Base-by-base conservation (phyloP, 1,139 yeast genomes). In the Geotrichum armillariae region DNA sequence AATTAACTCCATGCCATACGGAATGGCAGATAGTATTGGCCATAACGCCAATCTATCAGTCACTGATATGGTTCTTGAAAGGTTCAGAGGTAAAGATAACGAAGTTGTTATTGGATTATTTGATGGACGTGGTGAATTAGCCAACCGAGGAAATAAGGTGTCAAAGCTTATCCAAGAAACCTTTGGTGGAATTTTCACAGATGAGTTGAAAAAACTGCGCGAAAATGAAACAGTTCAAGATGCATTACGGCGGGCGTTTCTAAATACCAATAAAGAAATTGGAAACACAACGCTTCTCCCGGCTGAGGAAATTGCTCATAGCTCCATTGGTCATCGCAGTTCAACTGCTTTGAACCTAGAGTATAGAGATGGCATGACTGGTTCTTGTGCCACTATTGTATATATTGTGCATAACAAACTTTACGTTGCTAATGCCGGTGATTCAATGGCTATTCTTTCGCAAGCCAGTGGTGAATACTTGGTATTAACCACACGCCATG, bases 371-470 rank as follows among this genome's bases (percentile, higher is more conserved):
- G 79, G 83, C 7, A 70, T 77, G 46, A 80, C 93, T n/a, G 99
- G 99, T 11, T 85, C 95, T 43, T 80, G 95, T 47, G 86, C 89
- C 0, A 83, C 96, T 0, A 81, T 90, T 17, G 76, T 89, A 11
- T 94, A 88, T 64, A 77, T 93, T 56, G 80, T 80, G 56, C 94
- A 84, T 32, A 79, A 79, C 52, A 77, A 74, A 53, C 67, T 91
- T 27, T 90, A 84, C 65, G 78, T 91, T 17, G 97, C 97, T 2
- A 91, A 91, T 60, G 80, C 87, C 50, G 99, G 99, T 61, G 98
- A 93, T 63, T 81, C 88, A 2, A 86, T 85, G 75, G 93, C 91
- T 0, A 75, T 93, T 48, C 67, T 93, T 49, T 83, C 95, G 4
- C 78, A 85, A 56, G 79, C 82, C 40, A 88, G 87, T 66, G 97